A percentile compares a stretch with the other conserved stretches of the same genome.
phyloP scores from a whole-genome alignment of 768 basidiomycete species.

The Leccinum disarticulatum region DNA sequence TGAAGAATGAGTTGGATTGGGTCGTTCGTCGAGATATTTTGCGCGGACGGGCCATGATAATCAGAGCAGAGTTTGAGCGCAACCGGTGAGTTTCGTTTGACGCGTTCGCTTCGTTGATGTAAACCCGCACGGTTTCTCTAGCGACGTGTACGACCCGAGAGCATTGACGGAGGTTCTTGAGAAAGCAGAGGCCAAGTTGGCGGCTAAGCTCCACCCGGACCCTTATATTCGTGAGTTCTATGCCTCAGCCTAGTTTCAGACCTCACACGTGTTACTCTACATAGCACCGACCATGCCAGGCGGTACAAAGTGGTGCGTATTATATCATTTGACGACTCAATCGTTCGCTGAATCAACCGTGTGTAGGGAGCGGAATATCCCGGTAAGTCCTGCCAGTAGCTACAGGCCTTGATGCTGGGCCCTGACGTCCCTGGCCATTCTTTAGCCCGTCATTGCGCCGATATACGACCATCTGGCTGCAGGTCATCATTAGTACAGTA shows the following conservation, averaged over 20 bases:
- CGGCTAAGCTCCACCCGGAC: slow-evolving; percentile 76
- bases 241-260: not conserved
- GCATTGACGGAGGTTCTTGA: slow-evolving; percentile 74
- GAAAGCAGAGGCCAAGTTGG: slow-evolving; percentile 76
- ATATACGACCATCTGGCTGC: slow-evolving; percentile 59
- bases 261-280: slow-evolving; percentile 6
- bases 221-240: slow-evolving; percentile 84
- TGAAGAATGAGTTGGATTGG: slow-evolving; percentile 91
- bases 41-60: slow-evolving; percentile 80
- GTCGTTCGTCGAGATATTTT: slow-evolving; percentile 81
- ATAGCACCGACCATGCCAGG: slow-evolving; percentile 80
- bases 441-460: slow-evolving; percentile 60
- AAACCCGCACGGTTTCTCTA: slow-evolving; percentile 28
- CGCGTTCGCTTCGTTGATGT: slow-evolving; percentile 16
- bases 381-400: slow-evolving; percentile 48
- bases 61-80: slow-evolving; percentile 89
- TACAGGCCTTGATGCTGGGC: not conserved
- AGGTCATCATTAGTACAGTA: slow-evolving; percentile 28
- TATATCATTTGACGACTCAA: not conserved
- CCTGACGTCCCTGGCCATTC: not conserved
- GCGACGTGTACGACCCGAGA: slow-evolving; percentile 83
- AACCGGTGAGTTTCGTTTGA: slow-evolving; percentile 62
- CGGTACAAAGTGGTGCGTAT: slow-evolving; percentile 91
- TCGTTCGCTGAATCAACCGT: slow-evolving; percentile 2
- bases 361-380: slow-evolving; percentile 79